Evolutionary conservation across 2,329 filamentous ascomycete genomes (phyloP).

Genomic region (Colletotrichum neosansevieriae): DNA sequence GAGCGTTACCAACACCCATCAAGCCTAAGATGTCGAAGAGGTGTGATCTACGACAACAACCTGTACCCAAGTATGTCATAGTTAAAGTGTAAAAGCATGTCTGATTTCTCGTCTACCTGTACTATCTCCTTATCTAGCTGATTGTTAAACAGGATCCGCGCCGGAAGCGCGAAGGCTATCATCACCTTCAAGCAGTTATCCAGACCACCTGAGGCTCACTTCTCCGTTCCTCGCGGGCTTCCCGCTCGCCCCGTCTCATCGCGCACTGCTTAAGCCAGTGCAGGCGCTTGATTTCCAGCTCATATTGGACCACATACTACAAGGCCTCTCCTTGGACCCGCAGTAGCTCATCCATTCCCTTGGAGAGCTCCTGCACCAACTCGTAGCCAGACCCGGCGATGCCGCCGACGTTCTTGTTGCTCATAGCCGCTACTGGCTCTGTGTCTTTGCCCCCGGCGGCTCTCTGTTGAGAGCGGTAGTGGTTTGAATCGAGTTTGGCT

Average conservation of each 20-base stretch:
- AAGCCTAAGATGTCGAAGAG: background rate
- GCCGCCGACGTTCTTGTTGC: background rate
- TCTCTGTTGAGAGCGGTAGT: background rate
- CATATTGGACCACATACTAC: background rate
- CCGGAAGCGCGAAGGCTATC: background rate
- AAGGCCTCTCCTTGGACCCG: background rate
- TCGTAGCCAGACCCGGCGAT: background rate
- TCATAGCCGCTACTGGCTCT: background rate
- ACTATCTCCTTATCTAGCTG: background rate
- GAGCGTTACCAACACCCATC: background rate
- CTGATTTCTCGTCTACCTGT: background rate
- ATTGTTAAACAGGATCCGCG: background rate
- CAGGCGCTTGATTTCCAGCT: background rate
- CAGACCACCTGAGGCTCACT: background rate
- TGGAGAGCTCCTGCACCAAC: background rate
- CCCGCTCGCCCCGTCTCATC: background rate
- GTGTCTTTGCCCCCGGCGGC: background rate
- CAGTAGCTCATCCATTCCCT: background rate
- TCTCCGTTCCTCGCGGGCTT: background rate
- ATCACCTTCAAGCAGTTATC: background rate
- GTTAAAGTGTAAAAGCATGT: background rate
- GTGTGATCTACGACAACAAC: background rate
- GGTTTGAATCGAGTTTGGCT: background rate
- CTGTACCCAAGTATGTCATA: background rate
- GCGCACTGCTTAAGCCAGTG: background rate